These are phyloP conservation scores for Colletotrichum noveboracense DNA, from an alignment of 2,329 filamentous ascomycete genomes.

Conservation along the genomic window DNA sequence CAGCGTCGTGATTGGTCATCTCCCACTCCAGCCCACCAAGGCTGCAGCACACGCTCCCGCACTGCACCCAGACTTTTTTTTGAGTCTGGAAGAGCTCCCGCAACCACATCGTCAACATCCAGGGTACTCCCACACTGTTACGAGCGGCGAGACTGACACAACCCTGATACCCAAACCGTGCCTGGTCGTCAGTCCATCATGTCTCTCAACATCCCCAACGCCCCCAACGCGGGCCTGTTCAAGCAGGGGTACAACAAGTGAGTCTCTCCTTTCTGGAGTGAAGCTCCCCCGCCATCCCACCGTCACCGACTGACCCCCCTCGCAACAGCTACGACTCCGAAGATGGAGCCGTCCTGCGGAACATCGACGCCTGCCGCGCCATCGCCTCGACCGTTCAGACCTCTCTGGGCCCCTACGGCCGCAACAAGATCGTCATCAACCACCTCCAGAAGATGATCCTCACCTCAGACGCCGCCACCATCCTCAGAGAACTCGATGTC, in stretches of 20 bases:
- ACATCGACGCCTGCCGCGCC: slow-evolving; percentile 97
- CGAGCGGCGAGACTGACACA: slow-evolving; percentile 4
- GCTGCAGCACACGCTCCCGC: slow-evolving; percentile 16
- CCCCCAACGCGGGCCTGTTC: slow-evolving; percentile 92
- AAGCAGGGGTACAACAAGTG: slow-evolving; percentile 97
- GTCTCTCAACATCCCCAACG: slow-evolving; percentile 95
- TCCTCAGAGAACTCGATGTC: slow-evolving; percentile 95
- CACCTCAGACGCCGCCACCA: slow-evolving; percentile 96
- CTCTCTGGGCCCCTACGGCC: slow-evolving; percentile 93
- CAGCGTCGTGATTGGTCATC: slow-evolving; percentile 20
- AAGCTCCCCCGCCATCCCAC: slow-evolving; percentile 21
- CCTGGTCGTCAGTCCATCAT: slow-evolving; percentile 53
- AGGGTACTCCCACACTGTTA: slow-evolving; percentile 13
- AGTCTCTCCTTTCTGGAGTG: slow-evolving; percentile 34
- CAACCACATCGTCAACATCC: slow-evolving; percentile 17
- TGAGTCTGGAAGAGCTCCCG: slow-evolving; percentile 19
- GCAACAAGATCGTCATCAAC: slow-evolving; percentile 99
- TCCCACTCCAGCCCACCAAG: slow-evolving; percentile 16
- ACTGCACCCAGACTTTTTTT: slow-evolving; percentile 25
- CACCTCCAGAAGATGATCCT: slow-evolving; percentile 99
- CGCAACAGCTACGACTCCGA: slow-evolving; percentile 88
- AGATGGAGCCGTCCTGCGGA: slow-evolving; percentile 97
- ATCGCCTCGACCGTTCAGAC: slow-evolving; percentile 97
- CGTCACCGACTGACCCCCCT: slow-evolving; percentile 34
- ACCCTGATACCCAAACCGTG: slow-evolving; percentile 1